Evolutionary conservation across 441 rosid genomes (phyloP), one percentile per base, ranked within the genome.

Genomic region (Populus hybrid): DNA sequence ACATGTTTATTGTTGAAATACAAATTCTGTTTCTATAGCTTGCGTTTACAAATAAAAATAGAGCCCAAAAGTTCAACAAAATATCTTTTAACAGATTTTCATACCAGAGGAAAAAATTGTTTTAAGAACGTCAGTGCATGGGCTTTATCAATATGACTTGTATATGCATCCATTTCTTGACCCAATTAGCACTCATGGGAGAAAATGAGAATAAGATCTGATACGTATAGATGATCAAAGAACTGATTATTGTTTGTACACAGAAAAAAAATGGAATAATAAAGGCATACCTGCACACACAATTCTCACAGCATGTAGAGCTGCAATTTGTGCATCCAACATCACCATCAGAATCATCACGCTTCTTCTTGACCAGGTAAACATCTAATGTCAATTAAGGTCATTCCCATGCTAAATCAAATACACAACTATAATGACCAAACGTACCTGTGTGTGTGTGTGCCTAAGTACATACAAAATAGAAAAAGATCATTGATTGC

Each of bases 291-390:
- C 98, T 94, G 98, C 98, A 94, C 36, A 96, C 93, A 80, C 99
- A 96, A 85, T 90, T 68, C 71, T 92, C 93, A 74, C 87, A 84
- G 82, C 99, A 96, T 50, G 77, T 83, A 75, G 94, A 84, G 73
- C 86, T 88, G 88, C 98, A 96, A 78, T 82, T 90, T 66, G 91
- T 88, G 91, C 99, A 94, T 72, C 99, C 99, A 80, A 86, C 92
- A 83, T 85, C 89, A 82, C 81, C 89, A 77, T 80, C 86, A 80
- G 83, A 86, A 84, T 80, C 76, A 71, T 90, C 93, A 68, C 94
- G 97, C 82, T 92, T 93, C 88, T 90, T 96, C 88, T 92, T 94
- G 35, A 92, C 91, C 3, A 94, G 80, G 87, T 94, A 96, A 63
- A 93, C 85, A 91, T 96, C 99, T 96, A 80, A 74, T 78, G 70